Conservation (phyloP, 2,329 filamentous ascomycete species). For the Meredithiella fracta region DNA sequence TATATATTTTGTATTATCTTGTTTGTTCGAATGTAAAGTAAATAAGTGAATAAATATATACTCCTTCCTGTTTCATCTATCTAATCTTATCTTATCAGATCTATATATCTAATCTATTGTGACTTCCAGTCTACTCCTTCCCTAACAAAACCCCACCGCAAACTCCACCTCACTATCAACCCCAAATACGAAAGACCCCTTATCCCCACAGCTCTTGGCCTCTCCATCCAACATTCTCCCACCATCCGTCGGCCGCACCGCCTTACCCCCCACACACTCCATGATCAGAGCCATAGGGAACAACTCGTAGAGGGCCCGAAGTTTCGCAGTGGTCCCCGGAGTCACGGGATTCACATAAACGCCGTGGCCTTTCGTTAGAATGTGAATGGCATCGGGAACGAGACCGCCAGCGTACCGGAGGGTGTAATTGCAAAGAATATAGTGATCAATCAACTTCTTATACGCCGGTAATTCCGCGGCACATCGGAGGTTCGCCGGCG, state of each 20-base stretch:
- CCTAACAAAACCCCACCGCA: constrained; percentile 18
- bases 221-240: constrained; percentile 24
- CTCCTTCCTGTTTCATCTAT: too few species aligned
- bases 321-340: constrained; percentile 34
- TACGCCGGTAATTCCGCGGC: constrained; percentile 36
- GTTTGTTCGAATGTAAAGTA: neutral
- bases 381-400: constrained; percentile 44
- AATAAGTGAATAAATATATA: neutral
- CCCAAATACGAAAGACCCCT: constrained; percentile 34
- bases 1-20: too few species aligned
- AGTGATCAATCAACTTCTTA: constrained; percentile 31
- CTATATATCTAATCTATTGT: too few species aligned
- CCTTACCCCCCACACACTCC: constrained; percentile 41
- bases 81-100: too few species aligned
- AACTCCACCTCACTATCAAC: constrained; percentile 31
- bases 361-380: constrained; percentile 43
- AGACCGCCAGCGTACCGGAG: constrained; percentile 44
- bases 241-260: constrained; percentile 33
- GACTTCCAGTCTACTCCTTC: neutral
- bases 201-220: constrained; percentile 30
- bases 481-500: constrained; percentile 43
- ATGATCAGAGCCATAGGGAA: constrained; percentile 42
- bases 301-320: constrained; percentile 42
- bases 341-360: constrained; percentile 44
- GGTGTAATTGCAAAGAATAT: constrained; percentile 38